phyloP scores from a whole-genome alignment of 176 grass and related monocot species.

The Musa beccarii region DNA sequence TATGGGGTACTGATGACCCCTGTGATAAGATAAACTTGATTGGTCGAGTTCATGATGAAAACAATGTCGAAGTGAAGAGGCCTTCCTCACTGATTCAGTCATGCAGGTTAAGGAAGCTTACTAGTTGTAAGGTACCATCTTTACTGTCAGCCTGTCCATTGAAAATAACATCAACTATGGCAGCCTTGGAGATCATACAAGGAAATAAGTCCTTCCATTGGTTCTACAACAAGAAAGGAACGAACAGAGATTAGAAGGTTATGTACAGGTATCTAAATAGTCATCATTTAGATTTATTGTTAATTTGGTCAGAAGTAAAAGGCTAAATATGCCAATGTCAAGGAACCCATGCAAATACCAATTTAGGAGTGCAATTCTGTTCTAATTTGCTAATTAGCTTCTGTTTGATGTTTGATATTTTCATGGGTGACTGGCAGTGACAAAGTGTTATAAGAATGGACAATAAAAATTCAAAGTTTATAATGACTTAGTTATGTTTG shows the following conservation, averaged over 20 bases:
- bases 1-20: no score
- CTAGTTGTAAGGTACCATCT: constrained; percentile 58
- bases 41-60: no score
- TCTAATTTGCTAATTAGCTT: not conserved
- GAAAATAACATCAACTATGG: constrained; percentile 34
- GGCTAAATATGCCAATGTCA: not conserved
- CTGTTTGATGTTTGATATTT: not conserved
- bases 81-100: not conserved
- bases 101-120: constrained; percentile 4
- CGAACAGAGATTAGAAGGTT: not conserved
- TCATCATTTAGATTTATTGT: not conserved
- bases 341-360: not conserved
- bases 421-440: not conserved
- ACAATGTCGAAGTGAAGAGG: not conserved
- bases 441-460: not conserved
- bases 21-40: no score
- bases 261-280: not conserved
- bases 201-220: constrained; percentile 67
- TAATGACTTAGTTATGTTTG: not conserved
- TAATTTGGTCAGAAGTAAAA: not conserved
- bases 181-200: constrained; percentile 49
- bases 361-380: not conserved
- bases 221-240: constrained; percentile 28
- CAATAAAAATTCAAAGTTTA: not conserved
- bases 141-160: constrained; percentile 21